Base-by-base conservation (phyloP, 2,329 filamentous ascomycete species). In the Bipolaris bicolor region DNA sequence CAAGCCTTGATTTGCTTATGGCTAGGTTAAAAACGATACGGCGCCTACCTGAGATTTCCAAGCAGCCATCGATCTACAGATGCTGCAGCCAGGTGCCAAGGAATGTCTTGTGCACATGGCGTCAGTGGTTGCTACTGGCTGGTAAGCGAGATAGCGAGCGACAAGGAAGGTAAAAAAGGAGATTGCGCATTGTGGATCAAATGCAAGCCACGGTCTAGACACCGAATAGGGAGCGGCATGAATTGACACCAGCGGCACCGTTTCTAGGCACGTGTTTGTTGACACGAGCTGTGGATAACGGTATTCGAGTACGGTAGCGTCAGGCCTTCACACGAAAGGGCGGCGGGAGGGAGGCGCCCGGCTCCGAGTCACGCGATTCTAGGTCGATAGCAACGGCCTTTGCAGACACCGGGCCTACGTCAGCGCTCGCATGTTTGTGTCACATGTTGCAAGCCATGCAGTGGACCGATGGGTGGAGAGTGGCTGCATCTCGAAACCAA, bases 91-190 rank as follows among this genome's bases (percentile, higher is more conserved):
- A 34, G 9, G 58, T 29, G 37, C 13, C 24, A 44, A 40, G 52
- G 51, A 37, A 31, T 50, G 56, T 55, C 49, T 52, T 55, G 33
- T 59, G 57, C 55, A 56, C 53, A 57, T 59, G n/a, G 46, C 46
- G 60, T 49, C 58, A 57, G 24, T 11, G 13, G 37, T 41, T 44
- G 41, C 52, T 36, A 62, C 54, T 60, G 58, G 63, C 29, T 26
- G 10, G 11, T 58, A 64, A 63, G 59, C 63, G 61, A 66, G 52
- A 66, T 66, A 34, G 44, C 22, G 63, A 65, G 55, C 51, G 49
- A 53, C 58, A 50, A 48, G 46, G 40, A 47, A 51, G 60, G 52
- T 29, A 43, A 54, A 60, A 39, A 44, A 41, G 55, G 55, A 62
- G 52, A 64, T 66, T 57, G 48, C 53, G 40, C 44, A 45, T 37